Percentiles rank a stretch among this genome's conserved stretches.
These are phyloP conservation scores for Pelargonium australe DNA, from an alignment of 441 rosid genomes.

Conservation along the genomic window DNA sequence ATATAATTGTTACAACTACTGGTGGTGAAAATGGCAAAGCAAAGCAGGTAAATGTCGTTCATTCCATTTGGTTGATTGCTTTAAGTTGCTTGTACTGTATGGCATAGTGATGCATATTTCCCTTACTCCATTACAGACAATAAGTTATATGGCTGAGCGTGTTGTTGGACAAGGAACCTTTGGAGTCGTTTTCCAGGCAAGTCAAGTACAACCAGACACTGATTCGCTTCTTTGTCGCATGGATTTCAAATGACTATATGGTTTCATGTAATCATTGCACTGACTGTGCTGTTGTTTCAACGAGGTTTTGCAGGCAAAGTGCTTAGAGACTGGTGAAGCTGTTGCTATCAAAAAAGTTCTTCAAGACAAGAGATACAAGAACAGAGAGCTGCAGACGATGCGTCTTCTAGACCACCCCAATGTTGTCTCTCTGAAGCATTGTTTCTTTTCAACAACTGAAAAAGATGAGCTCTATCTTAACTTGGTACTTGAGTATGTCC, in stretches of 20 bases:
- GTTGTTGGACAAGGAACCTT: conserved; percentile 70
- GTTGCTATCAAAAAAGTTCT: conserved; percentile 47
- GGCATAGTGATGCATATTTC: conserved; percentile 1
- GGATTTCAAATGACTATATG: not conserved
- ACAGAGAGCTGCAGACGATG: conserved; percentile 70
- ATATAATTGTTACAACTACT: conserved; percentile 61
- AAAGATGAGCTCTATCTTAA: conserved; percentile 69
- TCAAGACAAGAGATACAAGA: conserved; percentile 74
- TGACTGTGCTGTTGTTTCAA: conserved; percentile 4
- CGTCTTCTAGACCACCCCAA: conserved; percentile 70
- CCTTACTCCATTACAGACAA: conserved; percentile 37
- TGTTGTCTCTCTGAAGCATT: conserved; percentile 67
- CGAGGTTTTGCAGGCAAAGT: not conserved
- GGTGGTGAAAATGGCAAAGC: conserved; percentile 68
- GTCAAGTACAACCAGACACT: not conserved
- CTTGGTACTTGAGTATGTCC: conserved; percentile 73
- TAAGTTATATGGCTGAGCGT: conserved; percentile 78
- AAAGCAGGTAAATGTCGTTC: conserved; percentile 42
- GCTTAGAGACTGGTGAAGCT: not conserved
- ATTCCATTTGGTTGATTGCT: not conserved
- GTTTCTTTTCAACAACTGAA: conserved; percentile 71
- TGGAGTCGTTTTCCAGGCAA: conserved; percentile 36
- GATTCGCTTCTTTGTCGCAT: too few species aligned
- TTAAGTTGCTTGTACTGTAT: not conserved
- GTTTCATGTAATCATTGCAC: not conserved